These are phyloP conservation scores for Areca catechu DNA, from an alignment of 176 grass and related monocot species.

Conservation along the genomic window DNA sequence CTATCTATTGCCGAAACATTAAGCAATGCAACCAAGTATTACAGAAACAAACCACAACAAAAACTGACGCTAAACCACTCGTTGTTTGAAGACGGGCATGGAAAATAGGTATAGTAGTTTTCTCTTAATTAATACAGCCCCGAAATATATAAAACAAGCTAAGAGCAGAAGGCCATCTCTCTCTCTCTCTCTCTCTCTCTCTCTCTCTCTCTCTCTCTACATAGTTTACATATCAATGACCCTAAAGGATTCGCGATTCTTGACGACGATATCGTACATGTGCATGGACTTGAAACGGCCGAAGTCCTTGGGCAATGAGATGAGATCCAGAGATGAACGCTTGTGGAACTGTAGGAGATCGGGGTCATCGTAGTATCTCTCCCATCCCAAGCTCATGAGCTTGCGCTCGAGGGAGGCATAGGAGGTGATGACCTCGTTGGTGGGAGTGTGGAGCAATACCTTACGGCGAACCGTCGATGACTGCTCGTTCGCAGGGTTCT, in stretches of 20 bases:
- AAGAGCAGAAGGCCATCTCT: background rate
- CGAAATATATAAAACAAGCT: background rate
- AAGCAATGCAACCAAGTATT: too few relatives aligned
- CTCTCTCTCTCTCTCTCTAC: too few relatives aligned
- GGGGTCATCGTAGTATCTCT: conserved; percentile 47
- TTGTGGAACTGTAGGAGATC: conserved; percentile 73
- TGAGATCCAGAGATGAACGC: conserved; percentile 72
- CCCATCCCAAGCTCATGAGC: conserved; percentile 67
- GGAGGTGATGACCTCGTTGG: conserved; percentile 53
- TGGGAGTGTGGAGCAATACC: conserved; percentile 48
- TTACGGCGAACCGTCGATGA: conserved; percentile 37
- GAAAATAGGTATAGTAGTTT: too few relatives aligned
- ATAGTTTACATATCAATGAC: conserved; percentile 45
- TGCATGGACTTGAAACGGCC: conserved; percentile 58
- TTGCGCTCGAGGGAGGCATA: conserved; percentile 72
- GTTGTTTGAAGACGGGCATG: too few relatives aligned
- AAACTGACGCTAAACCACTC: too few relatives aligned
- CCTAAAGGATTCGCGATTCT: conserved; percentile 74
- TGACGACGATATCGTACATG: conserved; percentile 96
- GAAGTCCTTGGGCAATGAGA: conserved; percentile 85
- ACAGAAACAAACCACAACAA: too few relatives aligned
- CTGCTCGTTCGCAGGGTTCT: conserved; percentile 35
- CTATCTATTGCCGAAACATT: too few relatives aligned
- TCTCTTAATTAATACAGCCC: background rate
- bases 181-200: too few relatives aligned